Percentiles rank a stretch among this genome's conserved stretches.
Evolutionary conservation across 2,329 filamentous ascomycete species (phyloP).

Genomic region (Aureobasidium sp.): DNA sequence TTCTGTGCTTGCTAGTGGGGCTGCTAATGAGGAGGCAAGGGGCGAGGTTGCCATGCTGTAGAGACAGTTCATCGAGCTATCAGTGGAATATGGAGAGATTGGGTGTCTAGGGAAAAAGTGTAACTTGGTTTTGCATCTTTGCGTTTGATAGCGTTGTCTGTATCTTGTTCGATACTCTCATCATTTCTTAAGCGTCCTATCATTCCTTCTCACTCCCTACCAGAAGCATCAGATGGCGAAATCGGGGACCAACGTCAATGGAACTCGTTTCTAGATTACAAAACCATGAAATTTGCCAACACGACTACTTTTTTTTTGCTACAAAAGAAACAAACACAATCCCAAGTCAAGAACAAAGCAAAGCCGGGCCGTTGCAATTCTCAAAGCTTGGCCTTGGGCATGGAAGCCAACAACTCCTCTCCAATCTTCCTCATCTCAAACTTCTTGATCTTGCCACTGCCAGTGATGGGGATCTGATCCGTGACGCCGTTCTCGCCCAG

Average conservation of each 20-base stretch:
- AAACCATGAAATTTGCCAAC: neutral
- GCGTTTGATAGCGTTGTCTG: neutral
- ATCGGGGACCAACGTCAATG: no score
- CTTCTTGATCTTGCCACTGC: constrained; percentile 41
- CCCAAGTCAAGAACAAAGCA: neutral
- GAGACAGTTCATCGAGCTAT: no score
- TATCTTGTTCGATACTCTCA: no score
- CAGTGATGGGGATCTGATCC: constrained; percentile 34
- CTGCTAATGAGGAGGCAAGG: constrained; percentile 7
- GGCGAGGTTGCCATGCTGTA: constrained; percentile 22
- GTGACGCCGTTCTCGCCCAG: constrained; percentile 48
- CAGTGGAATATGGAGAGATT: neutral
- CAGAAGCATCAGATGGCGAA: no score
- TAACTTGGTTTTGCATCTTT: neutral
- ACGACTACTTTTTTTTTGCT: neutral
- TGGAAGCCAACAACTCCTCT: constrained; percentile 12
- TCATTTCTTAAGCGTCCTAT: no score
- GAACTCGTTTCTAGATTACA: no score
- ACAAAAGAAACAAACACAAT: neutral
- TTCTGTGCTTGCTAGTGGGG: constrained; percentile 18
- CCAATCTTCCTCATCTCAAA: constrained; percentile 28
- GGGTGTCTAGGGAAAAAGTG: neutral
- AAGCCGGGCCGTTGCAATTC: neutral
- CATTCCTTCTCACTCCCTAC: no score
- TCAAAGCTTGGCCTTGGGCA: constrained; percentile 11